A percentile compares a stretch with the other conserved stretches of the same genome.
phyloP scores from a whole-genome alignment of 2,329 filamentous ascomycete genomes.

The Lecanicillium sp. region DNA sequence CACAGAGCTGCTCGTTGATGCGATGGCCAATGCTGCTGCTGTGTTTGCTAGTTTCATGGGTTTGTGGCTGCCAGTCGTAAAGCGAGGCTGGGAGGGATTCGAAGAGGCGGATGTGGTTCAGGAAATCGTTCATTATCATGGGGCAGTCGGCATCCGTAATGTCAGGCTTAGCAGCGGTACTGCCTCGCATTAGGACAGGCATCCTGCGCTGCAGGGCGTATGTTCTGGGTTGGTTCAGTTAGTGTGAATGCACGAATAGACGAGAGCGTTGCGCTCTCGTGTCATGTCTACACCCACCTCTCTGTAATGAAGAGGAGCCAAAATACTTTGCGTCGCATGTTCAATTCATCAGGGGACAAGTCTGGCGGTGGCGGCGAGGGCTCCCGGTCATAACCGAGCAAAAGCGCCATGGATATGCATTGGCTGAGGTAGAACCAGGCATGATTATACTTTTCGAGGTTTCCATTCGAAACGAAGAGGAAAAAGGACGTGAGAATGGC shows the following conservation, averaged over 20 bases:
- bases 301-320: conserved; percentile 28
- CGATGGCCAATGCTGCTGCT: conserved; percentile 15
- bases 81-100: conserved; percentile 19
- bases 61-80: conserved; percentile 21
- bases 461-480: conserved; percentile 22
- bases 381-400: conserved; percentile 19
- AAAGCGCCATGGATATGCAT: conserved; percentile 20
- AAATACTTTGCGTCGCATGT: conserved; percentile 21
- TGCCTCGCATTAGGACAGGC: conserved; percentile 19
- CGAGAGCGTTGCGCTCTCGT: not conserved
- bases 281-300: conserved; percentile 12
- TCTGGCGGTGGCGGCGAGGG: conserved; percentile 10
- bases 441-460: conserved; percentile 18
- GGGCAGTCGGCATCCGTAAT: conserved; percentile 23
- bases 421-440: conserved; percentile 26
- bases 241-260: not conserved
- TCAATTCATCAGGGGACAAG: conserved; percentile 15
- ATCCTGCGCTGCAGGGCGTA: conserved; percentile 22
- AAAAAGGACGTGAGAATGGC: conserved; percentile 22
- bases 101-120: conserved; percentile 24
- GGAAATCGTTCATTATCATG: conserved; percentile 24
- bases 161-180: conserved; percentile 20
- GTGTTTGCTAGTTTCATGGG: conserved; percentile 13
- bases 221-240: conserved; percentile 14
- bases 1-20: conserved; percentile 19